phyloP scores from a whole-genome alignment of 2,329 filamentous ascomycete genomes.

The Periglandula ipomoeae region DNA sequence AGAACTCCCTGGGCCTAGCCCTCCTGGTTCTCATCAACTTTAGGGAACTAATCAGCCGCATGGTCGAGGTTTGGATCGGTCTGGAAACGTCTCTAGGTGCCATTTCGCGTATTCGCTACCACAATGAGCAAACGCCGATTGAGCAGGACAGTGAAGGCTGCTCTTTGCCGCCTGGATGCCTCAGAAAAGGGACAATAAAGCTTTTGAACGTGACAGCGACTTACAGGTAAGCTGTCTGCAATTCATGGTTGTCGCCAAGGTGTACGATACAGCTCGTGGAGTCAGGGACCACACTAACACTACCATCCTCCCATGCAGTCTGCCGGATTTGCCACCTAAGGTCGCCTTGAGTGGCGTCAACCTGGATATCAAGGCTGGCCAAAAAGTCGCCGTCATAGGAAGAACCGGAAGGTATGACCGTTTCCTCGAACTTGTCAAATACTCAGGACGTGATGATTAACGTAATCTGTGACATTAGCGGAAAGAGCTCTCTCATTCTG shows the following conservation, averaged over 20 bases:
- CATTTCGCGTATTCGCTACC: not conserved
- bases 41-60: not conserved
- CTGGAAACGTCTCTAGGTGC: constrained; percentile 3
- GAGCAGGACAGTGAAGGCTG: not conserved
- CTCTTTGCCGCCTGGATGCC: not conserved
- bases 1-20: constrained; percentile 1
- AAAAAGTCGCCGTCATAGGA: constrained; percentile 14
- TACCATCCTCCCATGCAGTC: not conserved
- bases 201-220: not conserved
- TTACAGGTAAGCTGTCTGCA: not conserved
- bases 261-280: no score
- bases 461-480: constrained; percentile 10
- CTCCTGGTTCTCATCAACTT: constrained; percentile 1
- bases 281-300: not conserved
- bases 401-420: constrained; percentile 10
- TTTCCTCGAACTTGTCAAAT: not conserved
- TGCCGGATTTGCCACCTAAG: not conserved
- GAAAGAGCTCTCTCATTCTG: constrained; percentile 13
- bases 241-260: not conserved
- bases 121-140: not conserved
- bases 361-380: constrained; percentile 6
- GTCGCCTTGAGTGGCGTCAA: not conserved
- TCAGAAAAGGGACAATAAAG: not conserved
- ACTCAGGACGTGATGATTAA: not conserved
- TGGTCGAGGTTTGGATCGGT: not conserved